Evolutionary conservation across 768 basidiomycete species (phyloP).

Genomic region (Suillus discolor): DNA sequence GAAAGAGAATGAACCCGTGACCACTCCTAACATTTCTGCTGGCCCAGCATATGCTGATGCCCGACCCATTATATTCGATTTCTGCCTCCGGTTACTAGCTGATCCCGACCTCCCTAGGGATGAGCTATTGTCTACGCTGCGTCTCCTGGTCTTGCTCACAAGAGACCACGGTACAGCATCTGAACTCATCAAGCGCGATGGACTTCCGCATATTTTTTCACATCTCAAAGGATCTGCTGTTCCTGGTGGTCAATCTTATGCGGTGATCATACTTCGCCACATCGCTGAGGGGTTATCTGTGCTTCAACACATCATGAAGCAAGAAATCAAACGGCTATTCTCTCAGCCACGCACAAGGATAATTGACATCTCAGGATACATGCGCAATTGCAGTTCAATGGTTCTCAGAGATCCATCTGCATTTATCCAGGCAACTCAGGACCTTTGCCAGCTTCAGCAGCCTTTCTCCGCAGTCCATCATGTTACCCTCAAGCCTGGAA

Average conservation of each 20-base stretch:
- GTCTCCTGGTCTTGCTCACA: slow-evolving; percentile 84
- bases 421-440: slow-evolving; percentile 75
- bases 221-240: slow-evolving; percentile 62
- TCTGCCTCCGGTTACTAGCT: slow-evolving; percentile 71
- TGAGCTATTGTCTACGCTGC: slow-evolving; percentile 78
- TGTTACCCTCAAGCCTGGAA: slow-evolving; percentile 56
- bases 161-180: slow-evolving; percentile 65
- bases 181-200: slow-evolving; percentile 69
- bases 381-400: slow-evolving; percentile 74
- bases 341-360: slow-evolving; percentile 66
- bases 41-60: slow-evolving; percentile 68
- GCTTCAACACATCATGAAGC: slow-evolving; percentile 74
- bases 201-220: slow-evolving; percentile 63
- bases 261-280: slow-evolving; percentile 90
- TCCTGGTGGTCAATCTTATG: slow-evolving; percentile 76
- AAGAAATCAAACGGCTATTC: slow-evolving; percentile 83
- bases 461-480: slow-evolving; percentile 61
- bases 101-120: slow-evolving; percentile 70
- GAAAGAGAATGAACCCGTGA: slow-evolving; percentile 68
- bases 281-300: slow-evolving; percentile 75
- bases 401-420: slow-evolving; percentile 78
- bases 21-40: slow-evolving; percentile 48
- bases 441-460: slow-evolving; percentile 70
- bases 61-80: slow-evolving; percentile 70
- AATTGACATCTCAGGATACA: slow-evolving; percentile 71